Base-by-base conservation (phyloP, 306 rosid species). In the Trifolium repens region DNA sequence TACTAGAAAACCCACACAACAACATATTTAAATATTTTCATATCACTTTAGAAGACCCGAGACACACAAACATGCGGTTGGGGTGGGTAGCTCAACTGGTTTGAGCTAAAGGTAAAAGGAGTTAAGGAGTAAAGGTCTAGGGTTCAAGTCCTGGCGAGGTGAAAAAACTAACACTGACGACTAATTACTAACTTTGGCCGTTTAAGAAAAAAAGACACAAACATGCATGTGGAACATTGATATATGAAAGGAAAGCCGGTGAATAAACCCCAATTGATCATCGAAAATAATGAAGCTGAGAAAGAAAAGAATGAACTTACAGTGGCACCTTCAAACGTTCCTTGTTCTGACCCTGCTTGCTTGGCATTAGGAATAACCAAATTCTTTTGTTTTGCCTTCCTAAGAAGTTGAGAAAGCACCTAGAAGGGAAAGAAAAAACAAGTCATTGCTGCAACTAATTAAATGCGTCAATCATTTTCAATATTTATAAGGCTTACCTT, bases 401-500 rank as follows among this genome's bases (percentile, higher is more conserved):
- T 90, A 75, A 91, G 98, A 85, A 94, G 98, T 90, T 94, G 98
- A 53, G 97, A 94, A 82, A 94, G 97, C 22, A 94, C 98, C 98
- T 94, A 49, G 67, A 78, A 60, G 34, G 72, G 50, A 62, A 40
- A 80, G 58, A 53, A 83, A 77, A n/a, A 24, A 58, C 24, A 57
- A 55, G 34, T 62, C 14, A 12, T 78, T 67, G 60, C 73, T 77
- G 85, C 40, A 26, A 27, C 71, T 27, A 54, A 30, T 77, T 69
- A 59, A 69, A 58, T 44, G 42, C 40, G 46, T 55, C 46, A 46
- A 72, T 62, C 73, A 44, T 65, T 82, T 32, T 7, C 15, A 67
- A 17, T 24, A 57, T 62, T 71, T 26, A 5, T 16, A 37, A 46
- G 35, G 59, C 17, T 73, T 64, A 89, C 98, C 88, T 94, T 94